Evolutionary conservation across 441 rosid species (phyloP), one percentile per base, ranked within the genome.

Genomic region (Gossypium davidsonii): DNA sequence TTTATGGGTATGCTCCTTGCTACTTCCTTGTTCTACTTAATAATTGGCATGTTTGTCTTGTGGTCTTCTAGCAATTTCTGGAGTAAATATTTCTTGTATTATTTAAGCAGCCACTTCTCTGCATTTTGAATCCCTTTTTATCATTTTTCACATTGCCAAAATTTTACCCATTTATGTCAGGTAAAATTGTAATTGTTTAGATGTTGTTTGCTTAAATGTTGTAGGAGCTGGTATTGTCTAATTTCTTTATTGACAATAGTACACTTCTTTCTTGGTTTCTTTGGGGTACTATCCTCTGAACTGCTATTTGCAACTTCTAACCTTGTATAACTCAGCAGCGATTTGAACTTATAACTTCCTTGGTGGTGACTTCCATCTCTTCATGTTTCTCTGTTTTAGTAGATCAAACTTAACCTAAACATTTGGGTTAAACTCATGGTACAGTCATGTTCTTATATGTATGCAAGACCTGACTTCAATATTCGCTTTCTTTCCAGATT

Each of bases 1-100:
- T 95, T 73, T 95, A 90, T 75, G 99, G 99, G 99, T 92, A 88
- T 73, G 81, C 8, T 26, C 4, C 58, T 26, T 1, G 18, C 18
- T 44, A 58, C 39, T 44, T 71, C 60, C 65, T 5, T 71, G 15
- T 71, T 46, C 10, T 59, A 9, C 9, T 14, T 44, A 48, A 25
- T 48, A 46, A 17, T 11, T 57, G 62, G 26, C 3, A 8, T 49
- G 25, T 15, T n/a, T 51, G 6, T 65, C 55, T 51, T 25, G 44
- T 67, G 23, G 71, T 49, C 23, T 67, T 48, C 14, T 26, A 7
- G 34, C 57, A 25, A 8, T 15, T 7, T 67, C 15, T 51, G 44
- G 14, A 26, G 8, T 49, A 49, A n/a, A 42, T 26, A 49, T 26
- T 67, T 3, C 9, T 49, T 49, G 15, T 49, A 26, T 67, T n/a